Percentiles rank a stretch among this genome's conserved stretches.
These are phyloP conservation scores for Sporothrix globosa DNA, from an alignment of 2,329 filamentous ascomycete genomes.

Conservation along the genomic window DNA sequence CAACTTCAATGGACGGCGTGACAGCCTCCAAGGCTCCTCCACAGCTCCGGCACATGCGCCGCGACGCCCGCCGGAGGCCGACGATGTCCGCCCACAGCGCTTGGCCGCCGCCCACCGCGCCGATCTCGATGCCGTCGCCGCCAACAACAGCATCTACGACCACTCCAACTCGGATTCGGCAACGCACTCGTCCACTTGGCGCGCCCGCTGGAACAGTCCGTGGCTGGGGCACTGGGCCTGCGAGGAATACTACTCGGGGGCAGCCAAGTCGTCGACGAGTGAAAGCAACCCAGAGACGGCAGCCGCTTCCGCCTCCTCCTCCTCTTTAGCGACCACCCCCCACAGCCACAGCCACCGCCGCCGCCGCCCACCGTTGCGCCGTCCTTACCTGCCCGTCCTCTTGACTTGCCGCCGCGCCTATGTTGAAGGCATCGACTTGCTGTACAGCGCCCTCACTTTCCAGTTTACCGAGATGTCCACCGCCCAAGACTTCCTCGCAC, in stretches of 20 bases:
- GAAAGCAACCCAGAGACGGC: not conserved
- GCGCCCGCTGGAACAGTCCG: conserved; percentile 17
- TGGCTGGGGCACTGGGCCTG: conserved; percentile 31
- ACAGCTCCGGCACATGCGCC: not conserved
- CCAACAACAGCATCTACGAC: conserved; percentile 12
- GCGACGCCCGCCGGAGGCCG: conserved; percentile 1
- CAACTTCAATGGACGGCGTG: not conserved
- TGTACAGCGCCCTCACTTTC: conserved; percentile 40
- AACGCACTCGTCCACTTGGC: conserved; percentile 17
- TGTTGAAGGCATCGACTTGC: conserved; percentile 38
- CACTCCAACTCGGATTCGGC: conserved; percentile 9
- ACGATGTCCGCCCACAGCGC: not conserved
- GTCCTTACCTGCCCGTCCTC: conserved; percentile 36
- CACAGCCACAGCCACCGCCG: conserved; percentile 12
- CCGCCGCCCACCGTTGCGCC: conserved; percentile 17
- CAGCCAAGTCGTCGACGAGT: not conserved
- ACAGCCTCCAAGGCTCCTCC: not conserved
- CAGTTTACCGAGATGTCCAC: conserved; percentile 40
- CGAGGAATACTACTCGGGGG: conserved; percentile 15
- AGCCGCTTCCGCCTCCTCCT: not conserved
- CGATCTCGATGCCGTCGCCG: not conserved
- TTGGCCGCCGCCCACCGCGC: conserved; percentile 5
- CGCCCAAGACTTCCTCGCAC: conserved; percentile 38
- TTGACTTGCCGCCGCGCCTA: conserved; percentile 36
- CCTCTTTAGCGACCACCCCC: not conserved